Evolutionary conservation across 2,329 filamentous ascomycete genomes (phyloP).

Genomic region (Sphaceloma murrayae): DNA sequence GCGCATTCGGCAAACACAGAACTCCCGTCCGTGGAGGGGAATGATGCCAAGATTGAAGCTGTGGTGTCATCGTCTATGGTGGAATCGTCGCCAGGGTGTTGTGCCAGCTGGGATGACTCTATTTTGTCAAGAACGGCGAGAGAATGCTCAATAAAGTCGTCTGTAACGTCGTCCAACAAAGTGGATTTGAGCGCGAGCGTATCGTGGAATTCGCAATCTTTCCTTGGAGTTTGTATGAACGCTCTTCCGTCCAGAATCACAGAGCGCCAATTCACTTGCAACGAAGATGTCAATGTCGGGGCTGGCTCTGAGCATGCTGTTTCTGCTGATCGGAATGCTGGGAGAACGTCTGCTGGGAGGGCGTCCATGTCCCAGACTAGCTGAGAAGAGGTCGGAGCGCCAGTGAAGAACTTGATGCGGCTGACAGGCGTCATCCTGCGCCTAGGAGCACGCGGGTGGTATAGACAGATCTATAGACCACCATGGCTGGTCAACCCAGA

Average conservation of each 20-base stretch:
- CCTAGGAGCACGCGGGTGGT: neutral
- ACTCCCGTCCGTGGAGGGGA: conserved; percentile 26
- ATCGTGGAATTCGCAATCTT: neutral
- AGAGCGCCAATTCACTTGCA: conserved; percentile 24
- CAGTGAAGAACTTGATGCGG: conserved; percentile 44
- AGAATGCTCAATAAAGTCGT: conserved; percentile 70
- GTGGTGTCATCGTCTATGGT: conserved; percentile 26
- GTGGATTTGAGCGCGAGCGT: neutral
- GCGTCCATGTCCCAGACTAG: conserved; percentile 46
- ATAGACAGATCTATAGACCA: too few species aligned
- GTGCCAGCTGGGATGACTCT: conserved; percentile 49
- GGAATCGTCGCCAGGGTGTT: conserved; percentile 18
- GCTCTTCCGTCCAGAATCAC: conserved; percentile 17
- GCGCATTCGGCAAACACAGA: conserved; percentile 19
- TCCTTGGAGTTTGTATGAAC: conserved; percentile 14
- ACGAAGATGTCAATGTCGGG: conserved; percentile 18
- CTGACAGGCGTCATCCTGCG: conserved; percentile 3
- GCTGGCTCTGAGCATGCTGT: neutral
- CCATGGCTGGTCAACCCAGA: too few species aligned
- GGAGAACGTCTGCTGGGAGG: conserved; percentile 43
- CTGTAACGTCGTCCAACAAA: conserved; percentile 26
- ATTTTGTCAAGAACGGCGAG: conserved; percentile 59
- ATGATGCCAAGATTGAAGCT: conserved; percentile 32
- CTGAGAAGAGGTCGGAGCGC: conserved; percentile 48
- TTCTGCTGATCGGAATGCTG: conserved; percentile 31